Base-by-base conservation (phyloP, 495 filamentous ascomycete genomes). In the Podospora comata region DNA sequence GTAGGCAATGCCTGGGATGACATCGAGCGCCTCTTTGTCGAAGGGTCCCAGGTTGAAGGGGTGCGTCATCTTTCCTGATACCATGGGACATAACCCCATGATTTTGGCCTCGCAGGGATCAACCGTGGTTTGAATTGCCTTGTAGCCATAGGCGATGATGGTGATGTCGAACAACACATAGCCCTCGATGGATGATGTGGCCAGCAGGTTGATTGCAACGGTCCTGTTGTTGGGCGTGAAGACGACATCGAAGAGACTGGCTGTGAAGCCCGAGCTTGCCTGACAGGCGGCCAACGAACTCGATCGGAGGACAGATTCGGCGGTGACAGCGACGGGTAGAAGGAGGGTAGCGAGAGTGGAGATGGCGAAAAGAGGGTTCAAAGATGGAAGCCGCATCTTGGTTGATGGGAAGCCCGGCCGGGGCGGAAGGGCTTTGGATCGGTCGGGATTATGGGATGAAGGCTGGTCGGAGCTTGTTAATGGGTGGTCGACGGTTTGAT, bases 31-130 rank as follows among this genome's bases (percentile, higher is more conserved):
- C 59, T 81, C 78, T 15, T 78, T 71, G 9, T 83, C 78, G 15
- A 97, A 79, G 9, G 81, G 75, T 19, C 55, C 55, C 20, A 94
- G 78, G 69, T 90, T 91, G 71, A 91, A 90, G 23, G 86, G 82
- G 48, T 96, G 83, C 70, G 90, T 83, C 78, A 97, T 90, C 68
- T 90, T 87, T 73, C 93, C 94, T 2, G 93, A 85, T 30, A 86
- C 89, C 95, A 99, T 99, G 60, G 94, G 94, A 80, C 95, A 99
- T 76, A 99, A 84, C 66, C 94, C 94, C 66, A 82, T 76, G 57
- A 97, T 79, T 55, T 85, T 80, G 68, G 85, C 78, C 2, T 84
- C 77, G 85, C 95, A 99, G 20, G 94, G 95, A 77, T 97, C 79
- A 64, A 98, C 71, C 2, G 80, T 86, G 68, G 87, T 81, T 55